Conservation (phyloP, 176 grass and related monocot genomes). For the Phragmites australis region DNA sequence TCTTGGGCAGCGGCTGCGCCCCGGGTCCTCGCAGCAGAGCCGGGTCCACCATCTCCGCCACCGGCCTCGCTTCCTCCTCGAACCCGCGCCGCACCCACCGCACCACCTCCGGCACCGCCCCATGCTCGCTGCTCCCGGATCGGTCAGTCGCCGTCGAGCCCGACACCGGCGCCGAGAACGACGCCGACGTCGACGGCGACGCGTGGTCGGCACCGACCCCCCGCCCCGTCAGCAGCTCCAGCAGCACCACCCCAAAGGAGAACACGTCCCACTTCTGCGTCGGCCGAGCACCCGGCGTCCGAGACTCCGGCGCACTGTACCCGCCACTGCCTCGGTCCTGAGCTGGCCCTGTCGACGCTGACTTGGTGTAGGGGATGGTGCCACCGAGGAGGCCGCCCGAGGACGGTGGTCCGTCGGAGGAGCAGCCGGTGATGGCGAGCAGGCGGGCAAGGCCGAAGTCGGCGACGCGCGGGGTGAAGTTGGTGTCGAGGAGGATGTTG, state of each 20-base stretch:
- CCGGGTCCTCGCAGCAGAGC: slow-evolving; percentile 38
- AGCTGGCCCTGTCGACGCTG: background rate
- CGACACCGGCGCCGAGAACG: slow-evolving; percentile 33
- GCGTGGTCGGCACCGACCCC: slow-evolving; percentile 45
- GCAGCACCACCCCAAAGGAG: slow-evolving; percentile 65
- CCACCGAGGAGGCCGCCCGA: slow-evolving; percentile 28
- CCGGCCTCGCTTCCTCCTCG: slow-evolving; percentile 50
- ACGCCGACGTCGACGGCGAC: slow-evolving; percentile 53
- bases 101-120: slow-evolving; percentile 57
- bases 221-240: slow-evolving; percentile 69
- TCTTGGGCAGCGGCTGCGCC: slow-evolving; percentile 48
- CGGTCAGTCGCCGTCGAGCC: slow-evolving; percentile 30
- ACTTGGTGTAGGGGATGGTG: slow-evolving; percentile 52
- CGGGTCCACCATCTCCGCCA: slow-evolving; percentile 69
- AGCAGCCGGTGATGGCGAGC: slow-evolving; percentile 51
- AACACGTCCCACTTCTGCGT: slow-evolving; percentile 89
- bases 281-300: background rate
- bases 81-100: slow-evolving; percentile 75
- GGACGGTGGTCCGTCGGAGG: background rate
- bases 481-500: slow-evolving; percentile 87
- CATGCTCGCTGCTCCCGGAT: slow-evolving; percentile 51
- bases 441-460: slow-evolving; percentile 87
- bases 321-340: slow-evolving; percentile 36
- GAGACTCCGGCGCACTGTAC: slow-evolving; percentile 72
- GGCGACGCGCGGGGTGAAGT: slow-evolving; percentile 60